Conservation (phyloP, 2,329 filamentous ascomycete genomes). For the Bipolaris zeicola region DNA sequence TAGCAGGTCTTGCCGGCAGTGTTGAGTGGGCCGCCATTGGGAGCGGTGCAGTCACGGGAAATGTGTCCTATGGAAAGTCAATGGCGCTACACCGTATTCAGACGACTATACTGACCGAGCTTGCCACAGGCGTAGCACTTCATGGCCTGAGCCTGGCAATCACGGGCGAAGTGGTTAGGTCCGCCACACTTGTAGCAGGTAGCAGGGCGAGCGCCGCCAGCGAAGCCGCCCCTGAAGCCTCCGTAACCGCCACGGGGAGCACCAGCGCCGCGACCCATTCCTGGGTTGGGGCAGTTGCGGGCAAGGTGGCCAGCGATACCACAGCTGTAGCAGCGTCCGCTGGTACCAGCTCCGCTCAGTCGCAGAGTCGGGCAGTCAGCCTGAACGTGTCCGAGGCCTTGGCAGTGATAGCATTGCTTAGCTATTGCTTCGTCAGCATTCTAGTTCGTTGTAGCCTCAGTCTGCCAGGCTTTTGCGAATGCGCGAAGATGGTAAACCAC, state of each 20-base stretch:
- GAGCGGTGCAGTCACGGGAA: constrained; percentile 91
- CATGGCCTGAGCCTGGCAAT: constrained; percentile 98
- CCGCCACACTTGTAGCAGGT: constrained; percentile 76
- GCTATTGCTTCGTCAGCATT: constrained; percentile 56
- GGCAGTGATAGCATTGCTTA: constrained; percentile 99
- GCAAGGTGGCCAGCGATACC: constrained; percentile 91
- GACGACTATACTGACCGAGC: constrained; percentile 53
- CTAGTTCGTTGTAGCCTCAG: background rate
- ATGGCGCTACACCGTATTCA: background rate
- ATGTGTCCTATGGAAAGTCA: constrained; percentile 69
- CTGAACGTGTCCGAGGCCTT: constrained; percentile 97
- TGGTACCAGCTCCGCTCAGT: constrained; percentile 77
- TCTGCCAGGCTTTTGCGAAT: background rate
- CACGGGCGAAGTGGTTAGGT: constrained; percentile 96
- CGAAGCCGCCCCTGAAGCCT: constrained; percentile 74
- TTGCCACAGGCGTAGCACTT: constrained; percentile 98
- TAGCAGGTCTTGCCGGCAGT: constrained; percentile 99
- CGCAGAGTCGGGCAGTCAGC: constrained; percentile 97
- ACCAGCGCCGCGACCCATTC: constrained; percentile 67
- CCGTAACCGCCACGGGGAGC: constrained; percentile 76
- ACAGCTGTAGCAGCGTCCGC: constrained; percentile 95
- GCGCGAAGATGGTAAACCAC: constrained; percentile 1
- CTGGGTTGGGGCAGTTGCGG: constrained; percentile 82
- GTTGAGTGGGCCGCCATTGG: constrained; percentile 94
- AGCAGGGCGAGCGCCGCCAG: constrained; percentile 68